Evolutionary conservation across 176 grass and related monocot species (phyloP).

Genomic region (Raddia guianensis): DNA sequence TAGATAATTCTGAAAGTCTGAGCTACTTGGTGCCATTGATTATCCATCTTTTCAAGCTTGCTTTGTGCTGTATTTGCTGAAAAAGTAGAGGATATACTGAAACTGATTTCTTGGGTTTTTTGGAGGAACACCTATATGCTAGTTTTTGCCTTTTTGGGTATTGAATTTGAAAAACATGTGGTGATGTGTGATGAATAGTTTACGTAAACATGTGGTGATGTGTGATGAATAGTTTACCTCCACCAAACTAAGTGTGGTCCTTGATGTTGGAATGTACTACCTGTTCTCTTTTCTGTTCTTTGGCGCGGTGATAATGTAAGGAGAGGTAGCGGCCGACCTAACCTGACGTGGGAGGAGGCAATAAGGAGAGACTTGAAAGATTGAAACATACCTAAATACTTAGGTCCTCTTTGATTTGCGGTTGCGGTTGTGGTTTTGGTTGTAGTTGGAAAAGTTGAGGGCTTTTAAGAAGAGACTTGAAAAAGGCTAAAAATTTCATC

Average conservation of each 20-base stretch:
- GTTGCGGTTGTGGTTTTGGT: too few species aligned
- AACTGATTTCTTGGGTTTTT: background rate
- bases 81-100: background rate
- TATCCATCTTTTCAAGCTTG: background rate
- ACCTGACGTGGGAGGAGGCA: too few species aligned
- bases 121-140: constrained; percentile 14
- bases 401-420: too few species aligned
- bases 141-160: background rate
- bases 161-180: constrained; percentile 18
- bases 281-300: background rate
- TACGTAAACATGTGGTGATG: background rate
- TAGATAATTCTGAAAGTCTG: background rate
- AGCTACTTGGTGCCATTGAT: constrained; percentile 10
- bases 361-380: too few species aligned
- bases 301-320: too few species aligned
- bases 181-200: constrained; percentile 13
- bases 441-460: too few species aligned
- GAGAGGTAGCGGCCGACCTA: too few species aligned
- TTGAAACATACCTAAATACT: too few species aligned
- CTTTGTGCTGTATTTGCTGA: constrained; percentile 1
- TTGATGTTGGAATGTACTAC: constrained; percentile 26
- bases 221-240: constrained; percentile 6
- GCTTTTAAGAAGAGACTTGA: too few species aligned
- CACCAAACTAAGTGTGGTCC: background rate
- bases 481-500: too few species aligned